phyloP scores from a whole-genome alignment of 2,329 filamentous ascomycete genomes.

The Venturia carpophila region DNA sequence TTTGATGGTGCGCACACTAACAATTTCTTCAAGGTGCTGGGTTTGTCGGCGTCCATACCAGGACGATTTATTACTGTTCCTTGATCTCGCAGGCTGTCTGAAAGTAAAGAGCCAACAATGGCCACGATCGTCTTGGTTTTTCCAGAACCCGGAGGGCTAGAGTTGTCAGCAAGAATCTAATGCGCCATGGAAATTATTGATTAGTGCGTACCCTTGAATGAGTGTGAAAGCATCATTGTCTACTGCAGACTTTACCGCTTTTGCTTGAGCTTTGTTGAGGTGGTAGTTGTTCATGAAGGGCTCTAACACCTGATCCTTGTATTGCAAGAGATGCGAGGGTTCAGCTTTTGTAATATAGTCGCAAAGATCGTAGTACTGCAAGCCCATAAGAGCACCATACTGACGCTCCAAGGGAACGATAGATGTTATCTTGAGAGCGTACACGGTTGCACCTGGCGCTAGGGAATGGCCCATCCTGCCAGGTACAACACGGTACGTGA shows the following conservation, averaged over 20 bases:
- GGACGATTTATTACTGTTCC: slow-evolving; percentile 37
- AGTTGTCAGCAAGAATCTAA: slow-evolving; percentile 22
- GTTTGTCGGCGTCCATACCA: slow-evolving; percentile 20
- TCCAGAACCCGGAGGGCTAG: slow-evolving; percentile 81
- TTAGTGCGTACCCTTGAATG: slow-evolving; percentile 65
- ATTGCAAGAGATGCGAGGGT: slow-evolving; percentile 79
- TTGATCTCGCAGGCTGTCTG: slow-evolving; percentile 45
- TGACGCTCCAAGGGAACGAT: slow-evolving; percentile 93
- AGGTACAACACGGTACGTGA: slow-evolving; percentile 76
- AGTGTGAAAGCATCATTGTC: slow-evolving; percentile 97
- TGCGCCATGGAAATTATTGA: neutral
- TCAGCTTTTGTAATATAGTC: slow-evolving; percentile 84
- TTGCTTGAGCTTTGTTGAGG: slow-evolving; percentile 82
- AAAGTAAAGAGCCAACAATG: slow-evolving; percentile 82
- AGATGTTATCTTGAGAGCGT: slow-evolving; percentile 78
- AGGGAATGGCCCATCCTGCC: slow-evolving; percentile 56
- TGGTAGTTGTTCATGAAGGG: slow-evolving; percentile 67
- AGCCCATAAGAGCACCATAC: slow-evolving; percentile 79
- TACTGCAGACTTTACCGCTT: slow-evolving; percentile 81
- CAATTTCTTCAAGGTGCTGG: slow-evolving; percentile 62
- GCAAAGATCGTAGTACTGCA: slow-evolving; percentile 94
- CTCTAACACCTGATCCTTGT: slow-evolving; percentile 64
- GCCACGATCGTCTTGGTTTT: slow-evolving; percentile 98
- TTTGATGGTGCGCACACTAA: slow-evolving; percentile 98
- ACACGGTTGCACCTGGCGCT: slow-evolving; percentile 60